Evolutionary conservation across 163 green algal genomes (phyloP), one percentile per base, ranked within the genome.

Genomic region (Volvox carteri): DNA sequence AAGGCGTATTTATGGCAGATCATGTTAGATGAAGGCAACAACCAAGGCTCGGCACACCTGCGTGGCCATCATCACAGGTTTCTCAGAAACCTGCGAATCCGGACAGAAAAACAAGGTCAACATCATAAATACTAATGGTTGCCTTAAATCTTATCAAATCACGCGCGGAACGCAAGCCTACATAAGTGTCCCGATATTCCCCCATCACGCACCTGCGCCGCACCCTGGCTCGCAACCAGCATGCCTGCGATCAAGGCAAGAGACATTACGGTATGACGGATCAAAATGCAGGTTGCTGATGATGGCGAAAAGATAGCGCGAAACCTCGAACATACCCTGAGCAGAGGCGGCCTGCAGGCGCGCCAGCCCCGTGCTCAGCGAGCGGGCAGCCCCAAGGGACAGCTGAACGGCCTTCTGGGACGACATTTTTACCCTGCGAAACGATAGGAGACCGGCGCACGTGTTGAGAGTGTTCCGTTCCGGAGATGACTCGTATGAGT

Each of bases 361-460:
- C 62, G 80, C 62, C 80, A 87, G 42, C 62, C 80, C 80, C 62
- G 80, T 56, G 80, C 62, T 87, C 62, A 87, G 80, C 33, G 62
- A 87, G 80, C 80, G 80, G 56, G 65, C 80, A 78, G 62, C 62
- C 62, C 80, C 80, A 4, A 87, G 80, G n/a, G 80, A 87, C 80
- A 87, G 65, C 80, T 87, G 80, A 78, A 87, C 60, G 46, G 80
- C 80, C 80, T 87, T 87, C 80, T 79, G 62, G 62, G 80, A 87
- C 62, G 80, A 87, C 80, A 87, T 87, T 68, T 87, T 78, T 23
- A 76, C 62, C 58, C 78, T 86, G 78, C 60, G 41, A 42, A 12
- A 4, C 25, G 50, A 28, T 68, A 1, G 37, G 8, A 33, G 48
- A 1, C 28, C 9, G 12, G 30, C 23, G 48, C 48, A 84, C 48